phyloP scores from a whole-genome alignment of 352 stramenopile genomes.

The Phytophthora meadii region DNA sequence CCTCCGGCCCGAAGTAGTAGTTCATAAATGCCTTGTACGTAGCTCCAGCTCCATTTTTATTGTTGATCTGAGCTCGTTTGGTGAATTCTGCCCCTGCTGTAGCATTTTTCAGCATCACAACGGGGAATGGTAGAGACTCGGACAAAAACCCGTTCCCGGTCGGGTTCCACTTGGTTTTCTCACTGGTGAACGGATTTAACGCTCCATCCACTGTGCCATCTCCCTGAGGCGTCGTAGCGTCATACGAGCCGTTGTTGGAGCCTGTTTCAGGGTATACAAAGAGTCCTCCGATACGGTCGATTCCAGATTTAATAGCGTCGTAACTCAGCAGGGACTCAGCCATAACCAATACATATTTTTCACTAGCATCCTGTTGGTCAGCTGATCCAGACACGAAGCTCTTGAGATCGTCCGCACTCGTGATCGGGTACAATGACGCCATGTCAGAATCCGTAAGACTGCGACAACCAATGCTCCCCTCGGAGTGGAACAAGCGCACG shows the following conservation, averaged over 20 bases:
- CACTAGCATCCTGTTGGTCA: slow-evolving; percentile 22
- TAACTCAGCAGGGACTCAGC: slow-evolving; percentile 61
- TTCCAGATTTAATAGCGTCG: slow-evolving; percentile 35
- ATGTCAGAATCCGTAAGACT: slow-evolving; percentile 62
- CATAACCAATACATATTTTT: slow-evolving; percentile 75
- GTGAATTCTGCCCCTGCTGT: slow-evolving; percentile 50
- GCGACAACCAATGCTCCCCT: slow-evolving; percentile 70
- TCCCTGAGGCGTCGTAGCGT: slow-evolving; percentile 65
- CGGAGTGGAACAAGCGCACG: slow-evolving; percentile 80
- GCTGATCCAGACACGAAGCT: slow-evolving; percentile 47
- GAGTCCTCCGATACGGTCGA: slow-evolving; percentile 58
- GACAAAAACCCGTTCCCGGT: slow-evolving; percentile 55
- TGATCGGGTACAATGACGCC: slow-evolving; percentile 60
- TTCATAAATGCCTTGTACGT: slow-evolving; percentile 86
- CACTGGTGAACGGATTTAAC: slow-evolving; percentile 73
- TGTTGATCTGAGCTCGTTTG: slow-evolving; percentile 66
- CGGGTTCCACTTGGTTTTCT: slow-evolving; percentile 75
- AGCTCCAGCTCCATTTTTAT: slow-evolving; percentile 43
- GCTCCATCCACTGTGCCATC: slow-evolving; percentile 57
- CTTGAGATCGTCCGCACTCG: slow-evolving; percentile 46
- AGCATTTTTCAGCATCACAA: slow-evolving; percentile 69
- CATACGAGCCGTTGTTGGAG: slow-evolving; percentile 58
- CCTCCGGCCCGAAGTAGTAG: slow-evolving; percentile 82
- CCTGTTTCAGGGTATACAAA: slow-evolving; percentile 59
- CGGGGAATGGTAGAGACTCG: slow-evolving; percentile 56